A percentile compares a stretch with the other conserved stretches of the same genome.
These are phyloP conservation scores for Colletotrichum truncatum DNA, from an alignment of 2,329 filamentous ascomycete species.

Conservation along the genomic window DNA sequence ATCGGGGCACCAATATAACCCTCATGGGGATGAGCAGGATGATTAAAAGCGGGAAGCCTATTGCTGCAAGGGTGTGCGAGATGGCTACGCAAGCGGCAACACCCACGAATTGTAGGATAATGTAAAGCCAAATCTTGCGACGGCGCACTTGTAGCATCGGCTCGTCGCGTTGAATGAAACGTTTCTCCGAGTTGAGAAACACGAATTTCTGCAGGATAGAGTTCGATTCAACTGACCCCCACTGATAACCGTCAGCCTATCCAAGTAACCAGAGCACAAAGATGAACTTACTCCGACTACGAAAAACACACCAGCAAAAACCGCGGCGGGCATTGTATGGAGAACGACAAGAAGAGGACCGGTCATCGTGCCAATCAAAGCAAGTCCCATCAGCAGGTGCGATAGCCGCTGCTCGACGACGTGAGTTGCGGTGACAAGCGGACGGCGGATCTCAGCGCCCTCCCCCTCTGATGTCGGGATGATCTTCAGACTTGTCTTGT, in stretches of 20 bases:
- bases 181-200: conserved; percentile 45
- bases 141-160: conserved; percentile 53
- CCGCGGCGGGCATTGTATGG: conserved; percentile 61
- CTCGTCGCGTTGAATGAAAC: conserved; percentile 57
- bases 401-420: conserved; percentile 66
- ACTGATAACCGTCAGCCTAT: conserved; percentile 35
- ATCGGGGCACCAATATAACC: conserved; percentile 57
- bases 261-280: background rate
- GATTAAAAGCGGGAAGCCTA: conserved; percentile 68
- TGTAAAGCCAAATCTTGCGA: conserved; percentile 57
- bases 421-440: conserved; percentile 51
- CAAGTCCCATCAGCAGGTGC: conserved; percentile 63
- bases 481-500: conserved; percentile 48
- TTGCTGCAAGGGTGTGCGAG: conserved; percentile 67
- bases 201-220: conserved; percentile 59
- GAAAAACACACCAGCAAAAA: conserved; percentile 67
- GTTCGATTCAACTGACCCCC: conserved; percentile 59
- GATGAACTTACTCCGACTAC: conserved; percentile 59
- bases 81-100: conserved; percentile 65
- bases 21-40: conserved; percentile 63
- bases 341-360: conserved; percentile 55
- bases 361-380: conserved; percentile 50
- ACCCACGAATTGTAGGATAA: conserved; percentile 58
- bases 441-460: conserved; percentile 50
- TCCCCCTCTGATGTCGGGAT: conserved; percentile 51